Base-by-base conservation (phyloP, 441 rosid species). In the Erysimum cheiri region DNA sequence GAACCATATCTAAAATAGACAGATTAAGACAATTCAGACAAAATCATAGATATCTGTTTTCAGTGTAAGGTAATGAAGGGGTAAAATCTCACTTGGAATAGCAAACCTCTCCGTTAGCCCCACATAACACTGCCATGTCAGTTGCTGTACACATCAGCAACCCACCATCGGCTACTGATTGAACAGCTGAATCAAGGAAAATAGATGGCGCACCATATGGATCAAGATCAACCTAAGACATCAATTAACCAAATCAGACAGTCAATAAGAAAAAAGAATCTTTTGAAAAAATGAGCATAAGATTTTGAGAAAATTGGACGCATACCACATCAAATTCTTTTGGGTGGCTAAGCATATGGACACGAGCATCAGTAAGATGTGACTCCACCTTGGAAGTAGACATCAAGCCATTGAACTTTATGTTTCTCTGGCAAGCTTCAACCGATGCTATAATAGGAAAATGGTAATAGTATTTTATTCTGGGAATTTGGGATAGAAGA, bases 41-140 rank as follows among this genome's bases (percentile, higher is more conserved):
- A 70, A 22, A 32, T 3, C 56, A 67, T n/a, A 53, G 28, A 40
- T 10, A 56, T 13, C 24, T 64, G 44, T 33, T 55, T 43, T 66
- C 26, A 64, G 53, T 41, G 35, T 64, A 60, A 56, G 71, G 41
- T 69, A 33, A 19, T 7, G 35, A 36, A 39, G 69, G 39, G 24
- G 53, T 7, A 56, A 59, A 52, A 73, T 75, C 98, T 87, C 89
- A 95, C 99, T 95, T 95, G 83, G 99, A 90, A 84, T 90, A 95
- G 91, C 98, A 95, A 80, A 88, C 99, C 86, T 95, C 99, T 12
- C 96, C 96, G 65, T 92, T 95, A 64, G 93, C 93, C 76, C 98
- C 99, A 82, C 99, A 95, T n/a, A 92, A 89, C 67, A 95, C 99
- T 29, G 99, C 98, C 97, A 95, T 85, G 78, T 95, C 99, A 61